Conservation (phyloP, 495 filamentous ascomycete species). For the Tuber melanosporum region DNA sequence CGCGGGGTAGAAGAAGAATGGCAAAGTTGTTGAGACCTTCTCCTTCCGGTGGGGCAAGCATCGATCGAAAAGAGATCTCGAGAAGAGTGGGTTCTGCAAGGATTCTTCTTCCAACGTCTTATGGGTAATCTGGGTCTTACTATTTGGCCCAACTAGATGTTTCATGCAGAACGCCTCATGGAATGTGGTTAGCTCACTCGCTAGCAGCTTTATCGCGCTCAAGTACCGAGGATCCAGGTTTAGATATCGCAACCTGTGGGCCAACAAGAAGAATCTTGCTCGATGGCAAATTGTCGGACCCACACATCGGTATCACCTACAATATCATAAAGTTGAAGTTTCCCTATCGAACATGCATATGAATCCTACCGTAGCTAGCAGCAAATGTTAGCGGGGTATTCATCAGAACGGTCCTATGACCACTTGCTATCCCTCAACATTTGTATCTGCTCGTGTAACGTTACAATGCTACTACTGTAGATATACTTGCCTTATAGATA, state of each 20-base stretch:
- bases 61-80: not conserved
- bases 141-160: not conserved
- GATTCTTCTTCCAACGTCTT: not conserved
- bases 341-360: not conserved
- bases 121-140: not conserved
- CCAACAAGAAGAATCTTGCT: not conserved
- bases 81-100: not conserved
- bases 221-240: not conserved
- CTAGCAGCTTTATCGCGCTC: not conserved
- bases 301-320: not conserved
- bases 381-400: not conserved
- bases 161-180: not conserved
- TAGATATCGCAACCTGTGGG: not conserved
- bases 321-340: constrained; percentile 2
- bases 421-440: not conserved
- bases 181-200: not conserved
- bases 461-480: not conserved
- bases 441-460: not conserved
- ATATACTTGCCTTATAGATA: not conserved
- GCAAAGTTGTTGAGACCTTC: not conserved
- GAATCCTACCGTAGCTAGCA: not conserved
- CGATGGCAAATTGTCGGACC: not conserved
- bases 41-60: not conserved
- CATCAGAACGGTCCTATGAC: not conserved
- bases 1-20: not conserved